phyloP scores from a whole-genome alignment of 129 eudicot genomes.

The Cynara cardunculus region DNA sequence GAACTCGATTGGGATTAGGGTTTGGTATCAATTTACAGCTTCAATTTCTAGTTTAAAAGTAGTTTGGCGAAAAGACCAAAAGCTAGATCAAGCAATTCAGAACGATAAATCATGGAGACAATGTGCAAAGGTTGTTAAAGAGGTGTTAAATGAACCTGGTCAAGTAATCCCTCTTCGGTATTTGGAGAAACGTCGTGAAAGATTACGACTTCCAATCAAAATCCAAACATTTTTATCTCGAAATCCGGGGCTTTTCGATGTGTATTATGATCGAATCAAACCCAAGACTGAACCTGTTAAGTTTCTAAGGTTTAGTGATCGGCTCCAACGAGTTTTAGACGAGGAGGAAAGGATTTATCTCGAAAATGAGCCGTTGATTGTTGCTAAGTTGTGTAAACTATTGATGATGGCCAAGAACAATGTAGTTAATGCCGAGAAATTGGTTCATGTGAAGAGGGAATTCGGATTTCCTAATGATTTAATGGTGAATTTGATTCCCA shows the following conservation, averaged over 20 bases:
- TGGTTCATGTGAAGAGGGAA: constrained; percentile 71
- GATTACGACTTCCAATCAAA: constrained; percentile 46
- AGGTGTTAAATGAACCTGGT: constrained; percentile 75
- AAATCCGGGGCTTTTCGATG: constrained; percentile 65
- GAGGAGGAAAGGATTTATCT: constrained; percentile 46
- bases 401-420: constrained; percentile 78
- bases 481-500: constrained; percentile 52
- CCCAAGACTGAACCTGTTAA: constrained; percentile 55
- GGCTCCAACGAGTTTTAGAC: constrained; percentile 42
- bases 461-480: constrained; percentile 84
- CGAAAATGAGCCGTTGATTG: constrained; percentile 56
- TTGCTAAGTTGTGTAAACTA: constrained; percentile 61
- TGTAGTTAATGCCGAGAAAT: constrained; percentile 57
- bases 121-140: constrained; percentile 66
- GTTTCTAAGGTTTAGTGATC: constrained; percentile 46
- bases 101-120: constrained; percentile 60
- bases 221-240: constrained; percentile 40
- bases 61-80: constrained; percentile 67
- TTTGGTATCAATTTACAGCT: constrained; percentile 30
- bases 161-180: constrained; percentile 63
- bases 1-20: background rate
- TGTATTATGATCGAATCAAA: constrained; percentile 55
- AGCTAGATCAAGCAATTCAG: constrained; percentile 66
- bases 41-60: constrained; percentile 78
- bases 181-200: constrained; percentile 55